Conservation (phyloP, 805 yeast genomes). For the Dipodascus geniculatus region DNA sequence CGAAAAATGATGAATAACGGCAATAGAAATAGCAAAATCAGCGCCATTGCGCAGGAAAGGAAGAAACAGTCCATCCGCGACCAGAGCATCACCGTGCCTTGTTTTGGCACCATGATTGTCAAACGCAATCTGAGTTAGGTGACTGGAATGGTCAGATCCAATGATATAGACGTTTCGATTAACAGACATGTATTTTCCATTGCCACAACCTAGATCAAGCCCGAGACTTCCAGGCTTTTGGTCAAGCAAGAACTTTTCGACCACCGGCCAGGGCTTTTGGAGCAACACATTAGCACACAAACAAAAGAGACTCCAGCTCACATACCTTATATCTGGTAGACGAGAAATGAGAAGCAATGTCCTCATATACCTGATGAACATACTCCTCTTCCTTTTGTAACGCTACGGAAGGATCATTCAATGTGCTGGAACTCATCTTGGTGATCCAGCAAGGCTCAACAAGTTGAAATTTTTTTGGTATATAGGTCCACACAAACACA, state of each 20-base stretch:
- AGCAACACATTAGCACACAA: neutral
- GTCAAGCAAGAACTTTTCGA: conserved; percentile 49
- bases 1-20: conserved; percentile 94
- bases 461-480: neutral
- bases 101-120: conserved; percentile 36
- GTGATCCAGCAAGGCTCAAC: too few relatives aligned
- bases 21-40: conserved; percentile 89
- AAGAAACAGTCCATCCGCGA: conserved; percentile 68
- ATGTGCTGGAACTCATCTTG: neutral
- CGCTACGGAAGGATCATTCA: conserved; percentile 30
- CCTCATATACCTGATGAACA: conserved; percentile 89
- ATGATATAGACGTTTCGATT: conserved; percentile 57
- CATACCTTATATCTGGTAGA: conserved; percentile 68
- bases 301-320: neutral
- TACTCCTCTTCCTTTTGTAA: conserved; percentile 54
- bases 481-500: neutral
- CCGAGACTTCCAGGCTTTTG: conserved; percentile 55
- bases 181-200: conserved; percentile 78
- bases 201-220: conserved; percentile 93
- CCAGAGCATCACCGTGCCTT: conserved; percentile 27
- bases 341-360: conserved; percentile 87
- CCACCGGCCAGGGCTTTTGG: conserved; percentile 87
- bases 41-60: conserved; percentile 42
- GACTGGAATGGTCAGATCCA: conserved; percentile 58
- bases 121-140: conserved; percentile 53